Base-by-base conservation (phyloP, 768 basidiomycete species). In the Boletellus emodensis region DNA sequence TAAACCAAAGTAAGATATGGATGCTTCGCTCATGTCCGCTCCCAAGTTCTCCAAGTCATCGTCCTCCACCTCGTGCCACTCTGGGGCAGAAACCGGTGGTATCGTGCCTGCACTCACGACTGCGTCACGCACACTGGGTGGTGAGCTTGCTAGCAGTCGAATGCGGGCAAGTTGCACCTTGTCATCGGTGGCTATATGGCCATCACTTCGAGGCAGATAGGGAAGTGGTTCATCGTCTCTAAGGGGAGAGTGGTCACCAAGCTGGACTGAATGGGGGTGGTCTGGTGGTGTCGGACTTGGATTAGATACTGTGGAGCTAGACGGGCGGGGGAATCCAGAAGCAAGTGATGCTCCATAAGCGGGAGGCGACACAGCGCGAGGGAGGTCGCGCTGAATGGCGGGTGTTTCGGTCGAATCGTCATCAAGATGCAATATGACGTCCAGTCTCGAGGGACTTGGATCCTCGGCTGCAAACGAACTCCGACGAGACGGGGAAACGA, bases 101-200 rank as follows among this genome's bases (percentile, higher is more conserved):
- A 37, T 34, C 4, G 66, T 48, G 12, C 62, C 45, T 42, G 57
- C 48, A 24, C 38, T 34, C 41, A 11, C 11, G 11, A 55, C 49
- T 20, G 44, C 44, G 17, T 64, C 68, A 22, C 51, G 40, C 6
- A 30, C 30, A 0, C 18, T 26, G 6, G 77, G 76, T n/a, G 83
- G 83, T 17, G 74, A 74, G 52, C 80, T 83, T 33, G 78, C 80
- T 28, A 80, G 54, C 33, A 71, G 71, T 1, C 71, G 75, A 37
- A 85, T 70, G 32, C 73, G 75, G 22, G 79, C 81, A 37, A 85
- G 72, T n/a, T 77, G 54, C 0, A 69, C 61, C 61, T 85, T 85
- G 64, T 85, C 84, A 61, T 85, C 84, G 2, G 76, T 83, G 15
- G 84, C 83, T 41, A 85, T 70, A 60, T 85, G 83, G n/a, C 79